Percentiles rank a stretch among this genome's conserved stretches.
Evolutionary conservation across 2,329 filamentous ascomycete genomes (phyloP).

Genomic region (Incumbomyces delicatus): DNA sequence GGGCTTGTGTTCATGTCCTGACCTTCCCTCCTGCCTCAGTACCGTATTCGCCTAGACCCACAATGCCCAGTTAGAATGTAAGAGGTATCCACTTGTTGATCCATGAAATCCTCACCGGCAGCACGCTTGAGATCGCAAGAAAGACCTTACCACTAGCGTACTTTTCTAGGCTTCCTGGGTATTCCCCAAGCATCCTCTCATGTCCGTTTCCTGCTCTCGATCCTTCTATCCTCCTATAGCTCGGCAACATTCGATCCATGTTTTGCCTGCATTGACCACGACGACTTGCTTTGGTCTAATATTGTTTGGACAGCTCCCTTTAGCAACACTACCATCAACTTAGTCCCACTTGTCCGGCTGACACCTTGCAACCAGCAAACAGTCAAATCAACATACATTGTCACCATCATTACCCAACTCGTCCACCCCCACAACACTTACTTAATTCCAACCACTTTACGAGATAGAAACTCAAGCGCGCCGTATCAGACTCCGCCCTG

Average conservation of each 20-base stretch:
- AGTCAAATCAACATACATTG: too few relatives aligned
- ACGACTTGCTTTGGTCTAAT: neutral
- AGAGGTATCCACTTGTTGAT: too few relatives aligned
- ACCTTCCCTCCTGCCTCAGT: neutral
- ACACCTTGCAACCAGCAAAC: neutral
- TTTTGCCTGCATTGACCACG: slow-evolving; percentile 1
- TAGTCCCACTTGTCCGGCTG: neutral
- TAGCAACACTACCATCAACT: too few relatives aligned
- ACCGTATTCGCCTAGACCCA: slow-evolving; percentile 1
- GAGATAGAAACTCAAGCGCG: too few relatives aligned
- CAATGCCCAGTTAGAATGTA: neutral
- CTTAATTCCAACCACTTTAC: too few relatives aligned
- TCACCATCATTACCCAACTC: too few relatives aligned
- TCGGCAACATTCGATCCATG: neutral
- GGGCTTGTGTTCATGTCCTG: slow-evolving; percentile 2
- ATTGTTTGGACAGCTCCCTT: too few relatives aligned
- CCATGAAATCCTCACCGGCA: slow-evolving; percentile 2
- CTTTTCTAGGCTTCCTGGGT: slow-evolving; percentile 3
- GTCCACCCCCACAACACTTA: too few relatives aligned
- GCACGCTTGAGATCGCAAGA: slow-evolving; percentile 7
- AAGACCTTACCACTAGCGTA: slow-evolving; percentile 6
- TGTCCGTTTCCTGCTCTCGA: slow-evolving; percentile 3
- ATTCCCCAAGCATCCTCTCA: slow-evolving; percentile 9
- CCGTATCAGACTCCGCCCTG: too few relatives aligned
- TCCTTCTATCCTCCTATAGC: slow-evolving; percentile 2